Conservation (phyloP, 2,329 filamentous ascomycete species). For the Sporothrix luriei region DNA sequence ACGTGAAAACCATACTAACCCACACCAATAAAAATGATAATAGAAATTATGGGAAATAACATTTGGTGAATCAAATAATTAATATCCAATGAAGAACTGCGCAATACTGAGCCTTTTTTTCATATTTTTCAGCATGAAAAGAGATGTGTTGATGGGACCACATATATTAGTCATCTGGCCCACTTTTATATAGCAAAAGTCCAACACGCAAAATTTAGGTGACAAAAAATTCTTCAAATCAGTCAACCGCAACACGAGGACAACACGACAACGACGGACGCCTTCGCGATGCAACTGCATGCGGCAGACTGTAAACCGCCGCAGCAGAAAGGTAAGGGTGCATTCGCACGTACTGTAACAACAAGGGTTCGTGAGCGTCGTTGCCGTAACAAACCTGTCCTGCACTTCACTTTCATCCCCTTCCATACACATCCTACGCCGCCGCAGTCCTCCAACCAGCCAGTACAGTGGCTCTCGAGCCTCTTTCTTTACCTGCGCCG, state of each 20-base stretch:
- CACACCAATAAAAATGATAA: too few species aligned
- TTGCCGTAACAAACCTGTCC: not conserved
- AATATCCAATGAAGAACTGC: too few species aligned
- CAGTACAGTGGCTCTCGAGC: slow-evolving; percentile 3
- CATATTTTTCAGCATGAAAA: not conserved
- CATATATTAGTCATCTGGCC: not conserved
- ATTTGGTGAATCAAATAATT: too few species aligned
- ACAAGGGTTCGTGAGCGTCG: too few species aligned
- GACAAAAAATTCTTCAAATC: slow-evolving; percentile 1
- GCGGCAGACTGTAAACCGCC: not conserved
- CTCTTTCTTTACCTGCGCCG: not conserved
- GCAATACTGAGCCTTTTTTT: not conserved
- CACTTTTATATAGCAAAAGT: not conserved
- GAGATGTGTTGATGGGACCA: not conserved
- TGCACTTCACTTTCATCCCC: not conserved
- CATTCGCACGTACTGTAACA: too few species aligned
- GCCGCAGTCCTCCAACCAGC: slow-evolving; percentile 18
- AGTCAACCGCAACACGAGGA: not conserved
- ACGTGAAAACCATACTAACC: too few species aligned
- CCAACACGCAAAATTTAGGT: not conserved
- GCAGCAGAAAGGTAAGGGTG: not conserved
- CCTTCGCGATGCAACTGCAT: not conserved
- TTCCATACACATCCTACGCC: too few species aligned
- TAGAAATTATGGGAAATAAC: too few species aligned
- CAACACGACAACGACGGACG: not conserved